Evolutionary conservation across 2,329 filamentous ascomycete species (phyloP).

Genomic region (Uncinocarpus reesii): DNA sequence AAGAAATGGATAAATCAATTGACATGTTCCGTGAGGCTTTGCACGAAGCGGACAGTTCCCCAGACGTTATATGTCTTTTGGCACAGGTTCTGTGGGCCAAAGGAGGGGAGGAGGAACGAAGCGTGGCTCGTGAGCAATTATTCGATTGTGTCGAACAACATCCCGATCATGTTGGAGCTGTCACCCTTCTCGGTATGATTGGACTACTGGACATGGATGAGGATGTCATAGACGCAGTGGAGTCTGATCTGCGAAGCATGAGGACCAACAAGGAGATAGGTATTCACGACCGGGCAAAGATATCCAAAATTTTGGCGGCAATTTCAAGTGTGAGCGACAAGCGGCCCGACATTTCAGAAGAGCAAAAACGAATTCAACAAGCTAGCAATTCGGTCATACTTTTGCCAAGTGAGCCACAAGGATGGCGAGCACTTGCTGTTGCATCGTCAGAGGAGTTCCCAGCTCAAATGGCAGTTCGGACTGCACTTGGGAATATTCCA

Average conservation of each 20-base stretch:
- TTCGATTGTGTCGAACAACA: conserved; percentile 68
- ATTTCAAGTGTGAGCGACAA: conserved; percentile 49
- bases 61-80: conserved; percentile 76
- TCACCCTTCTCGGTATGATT: conserved; percentile 73
- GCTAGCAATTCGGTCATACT: conserved; percentile 70
- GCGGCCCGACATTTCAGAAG: conserved; percentile 25
- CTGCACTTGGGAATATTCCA: conserved; percentile 64
- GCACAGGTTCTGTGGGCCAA: conserved; percentile 91
- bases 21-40: conserved; percentile 71
- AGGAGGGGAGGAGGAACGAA: conserved; percentile 61
- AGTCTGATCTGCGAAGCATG: conserved; percentile 62
- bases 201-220: conserved; percentile 69
- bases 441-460: conserved; percentile 45
- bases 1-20: conserved; percentile 58
- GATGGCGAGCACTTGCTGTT: conserved; percentile 67
- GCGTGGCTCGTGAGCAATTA: conserved; percentile 66
- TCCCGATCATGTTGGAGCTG: conserved; percentile 65
- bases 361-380: conserved; percentile 50
- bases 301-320: conserved; percentile 65
- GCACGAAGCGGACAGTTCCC: conserved; percentile 61
- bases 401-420: conserved; percentile 64
- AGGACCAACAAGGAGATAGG: conserved; percentile 57
- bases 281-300: conserved; percentile 53
- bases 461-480: conserved; percentile 69
- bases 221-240: conserved; percentile 70